Percentiles rank a stretch among this genome's conserved stretches.
Evolutionary conservation across 306 rosid species (phyloP).

Genomic region (Pueraria montana): DNA sequence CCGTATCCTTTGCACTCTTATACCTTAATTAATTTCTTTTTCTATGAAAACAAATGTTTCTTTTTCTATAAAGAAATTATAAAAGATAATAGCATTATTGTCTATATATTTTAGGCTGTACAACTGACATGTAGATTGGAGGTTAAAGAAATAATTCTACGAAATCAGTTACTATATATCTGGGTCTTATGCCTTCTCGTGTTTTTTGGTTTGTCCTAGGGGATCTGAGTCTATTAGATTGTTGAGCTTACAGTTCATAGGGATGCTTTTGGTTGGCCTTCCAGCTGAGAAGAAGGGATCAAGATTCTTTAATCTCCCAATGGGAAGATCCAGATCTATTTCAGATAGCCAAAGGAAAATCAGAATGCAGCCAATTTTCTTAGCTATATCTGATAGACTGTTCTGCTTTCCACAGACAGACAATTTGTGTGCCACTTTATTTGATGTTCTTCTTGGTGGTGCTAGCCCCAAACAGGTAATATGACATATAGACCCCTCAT

Average conservation of each 20-base stretch:
- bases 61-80: neutral
- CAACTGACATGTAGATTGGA: slow-evolving; percentile 14
- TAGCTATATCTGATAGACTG: slow-evolving; percentile 86
- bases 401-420: slow-evolving; percentile 94
- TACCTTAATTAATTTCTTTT: neutral
- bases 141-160: slow-evolving; percentile 15
- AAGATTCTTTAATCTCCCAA: slow-evolving; percentile 82
- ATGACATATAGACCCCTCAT: slow-evolving; percentile 28
- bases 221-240: slow-evolving; percentile 89
- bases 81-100: neutral
- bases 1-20: neutral
- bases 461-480: slow-evolving; percentile 99
- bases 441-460: slow-evolving; percentile 99
- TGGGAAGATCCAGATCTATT: slow-evolving; percentile 76
- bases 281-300: slow-evolving; percentile 95
- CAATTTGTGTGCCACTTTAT: slow-evolving; percentile 87
- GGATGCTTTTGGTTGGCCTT: slow-evolving; percentile 91
- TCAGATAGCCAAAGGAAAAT: slow-evolving; percentile 69
- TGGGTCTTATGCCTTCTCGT: slow-evolving; percentile 35
- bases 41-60: neutral
- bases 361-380: slow-evolving; percentile 80
- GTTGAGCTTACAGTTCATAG: slow-evolving; percentile 93
- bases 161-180: slow-evolving; percentile 24
- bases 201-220: slow-evolving; percentile 58
- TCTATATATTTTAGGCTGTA: neutral